These are phyloP conservation scores for Cystobasidium pallidum DNA, from an alignment of 1,284 basidiomycete species.

Conservation along the genomic window DNA sequence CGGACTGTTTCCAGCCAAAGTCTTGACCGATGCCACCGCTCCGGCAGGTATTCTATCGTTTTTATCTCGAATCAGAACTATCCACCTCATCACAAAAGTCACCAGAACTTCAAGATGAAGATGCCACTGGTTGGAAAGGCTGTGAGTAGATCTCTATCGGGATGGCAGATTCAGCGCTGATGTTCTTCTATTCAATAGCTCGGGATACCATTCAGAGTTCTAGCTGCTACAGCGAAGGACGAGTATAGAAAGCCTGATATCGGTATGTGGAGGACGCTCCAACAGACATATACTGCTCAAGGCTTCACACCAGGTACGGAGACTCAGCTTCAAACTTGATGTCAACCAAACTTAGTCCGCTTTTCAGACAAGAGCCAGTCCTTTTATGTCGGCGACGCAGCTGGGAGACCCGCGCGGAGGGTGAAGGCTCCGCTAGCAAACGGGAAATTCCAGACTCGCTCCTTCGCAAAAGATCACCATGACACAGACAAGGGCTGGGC, in stretches of 20 bases:
- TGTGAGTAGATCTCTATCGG: neutral
- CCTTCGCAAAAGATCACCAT: conserved; percentile 48
- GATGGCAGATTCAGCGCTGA: conserved; percentile 13
- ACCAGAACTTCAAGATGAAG: conserved; percentile 37
- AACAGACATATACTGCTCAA: neutral
- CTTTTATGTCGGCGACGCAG: conserved; percentile 55
- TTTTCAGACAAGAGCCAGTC: conserved; percentile 35
- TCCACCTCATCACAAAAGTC: conserved; percentile 6
- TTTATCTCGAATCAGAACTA: conserved; percentile 41
- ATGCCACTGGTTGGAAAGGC: conserved; percentile 31
- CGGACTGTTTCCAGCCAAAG: too few species aligned
- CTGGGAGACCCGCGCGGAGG: conserved; percentile 47
- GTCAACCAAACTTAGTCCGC: neutral
- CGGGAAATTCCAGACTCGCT: conserved; percentile 2
- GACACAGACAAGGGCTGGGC: conserved; percentile 55
- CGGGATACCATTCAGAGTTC: conserved; percentile 30
- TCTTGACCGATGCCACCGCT: neutral
- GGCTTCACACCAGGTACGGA: conserved; percentile 49
- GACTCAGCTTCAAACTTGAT: neutral
- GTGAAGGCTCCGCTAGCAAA: conserved; percentile 8
- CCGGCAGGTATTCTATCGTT: conserved; percentile 34
- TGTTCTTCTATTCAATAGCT: conserved; percentile 45
- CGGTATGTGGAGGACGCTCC: conserved; percentile 48
- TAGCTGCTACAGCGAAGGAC: conserved; percentile 49
- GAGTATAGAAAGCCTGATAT: conserved; percentile 52